Conservation (phyloP, 495 filamentous ascomycete genomes). For the Hypomontagnella submonticulosa region DNA sequence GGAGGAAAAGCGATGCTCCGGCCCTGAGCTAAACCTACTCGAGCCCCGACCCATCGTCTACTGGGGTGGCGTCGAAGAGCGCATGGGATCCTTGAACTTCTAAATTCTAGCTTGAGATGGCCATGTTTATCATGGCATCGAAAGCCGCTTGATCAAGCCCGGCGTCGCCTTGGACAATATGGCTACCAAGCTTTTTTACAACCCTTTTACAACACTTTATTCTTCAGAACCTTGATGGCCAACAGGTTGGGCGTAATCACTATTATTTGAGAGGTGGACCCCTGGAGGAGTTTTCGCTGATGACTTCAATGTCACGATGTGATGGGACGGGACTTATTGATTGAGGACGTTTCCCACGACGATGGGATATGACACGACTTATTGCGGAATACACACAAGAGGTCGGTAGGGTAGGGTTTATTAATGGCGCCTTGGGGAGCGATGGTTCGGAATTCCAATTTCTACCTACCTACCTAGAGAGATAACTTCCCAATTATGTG, state of each 20-base stretch:
- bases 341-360: slow-evolving; percentile 35
- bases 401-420: slow-evolving; percentile 15
- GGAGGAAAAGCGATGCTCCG: slow-evolving; percentile 60
- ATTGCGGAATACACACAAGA: slow-evolving; percentile 14
- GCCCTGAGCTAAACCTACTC: slow-evolving; percentile 59
- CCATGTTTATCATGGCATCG: neutral
- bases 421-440: slow-evolving; percentile 27
- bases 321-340: slow-evolving; percentile 44
- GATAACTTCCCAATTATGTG: slow-evolving; percentile 21
- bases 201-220: neutral
- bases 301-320: slow-evolving; percentile 29
- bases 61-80: slow-evolving; percentile 66
- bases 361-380: slow-evolving; percentile 31
- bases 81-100: slow-evolving; percentile 55
- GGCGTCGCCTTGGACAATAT: neutral
- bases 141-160: slow-evolving; percentile 1
- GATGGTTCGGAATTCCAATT: slow-evolving; percentile 13
- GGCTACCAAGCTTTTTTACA: neutral
- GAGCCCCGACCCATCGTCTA: slow-evolving; percentile 65
- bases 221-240: slow-evolving; percentile 23
- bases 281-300: slow-evolving; percentile 40
- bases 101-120: slow-evolving; percentile 5
- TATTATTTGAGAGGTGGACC: slow-evolving; percentile 19
- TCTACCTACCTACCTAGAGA: slow-evolving; percentile 17
- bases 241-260: slow-evolving; percentile 26